Evolutionary conservation across 768 basidiomycete genomes (phyloP).

Genomic region (Mycena pura): DNA sequence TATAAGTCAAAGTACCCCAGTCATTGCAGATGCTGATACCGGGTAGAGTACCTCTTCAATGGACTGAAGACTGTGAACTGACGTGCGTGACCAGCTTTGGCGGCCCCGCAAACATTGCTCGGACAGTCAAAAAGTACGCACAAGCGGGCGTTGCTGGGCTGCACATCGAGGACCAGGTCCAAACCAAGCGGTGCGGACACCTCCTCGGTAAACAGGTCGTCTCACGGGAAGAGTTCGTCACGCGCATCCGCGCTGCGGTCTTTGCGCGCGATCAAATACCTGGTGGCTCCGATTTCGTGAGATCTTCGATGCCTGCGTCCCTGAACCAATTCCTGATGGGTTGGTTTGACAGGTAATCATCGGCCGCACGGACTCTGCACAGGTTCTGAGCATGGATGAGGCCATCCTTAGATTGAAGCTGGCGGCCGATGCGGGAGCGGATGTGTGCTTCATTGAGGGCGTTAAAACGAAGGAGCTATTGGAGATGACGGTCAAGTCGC

Average conservation of each 20-base stretch:
- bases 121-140: constrained; percentile 58
- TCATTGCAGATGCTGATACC: constrained; percentile 65
- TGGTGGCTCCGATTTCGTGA: constrained; percentile 75
- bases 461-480: constrained; percentile 73
- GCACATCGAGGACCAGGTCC: constrained; percentile 64
- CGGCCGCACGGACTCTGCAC: constrained; percentile 79
- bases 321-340: not conserved
- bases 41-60: constrained; percentile 39
- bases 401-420: constrained; percentile 69
- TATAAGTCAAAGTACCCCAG: constrained; percentile 50
- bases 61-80: not conserved
- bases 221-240: constrained; percentile 76
- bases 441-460: constrained; percentile 85
- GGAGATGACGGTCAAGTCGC: constrained; percentile 64
- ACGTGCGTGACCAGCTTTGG: constrained; percentile 45
- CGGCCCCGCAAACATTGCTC: constrained; percentile 61
- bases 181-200: constrained; percentile 67
- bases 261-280: constrained; percentile 79
- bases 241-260: constrained; percentile 79
- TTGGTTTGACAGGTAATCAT: constrained; percentile 59
- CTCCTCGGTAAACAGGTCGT: constrained; percentile 84
- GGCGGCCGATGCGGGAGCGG: constrained; percentile 76
- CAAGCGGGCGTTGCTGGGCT: constrained; percentile 57
- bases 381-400: constrained; percentile 82
- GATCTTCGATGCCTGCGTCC: constrained; percentile 20